Evolutionary conservation across 2,329 filamentous ascomycete species (phyloP), one percentile per base, ranked within the genome.

Genomic region (Nigrospora osmanthi): DNA sequence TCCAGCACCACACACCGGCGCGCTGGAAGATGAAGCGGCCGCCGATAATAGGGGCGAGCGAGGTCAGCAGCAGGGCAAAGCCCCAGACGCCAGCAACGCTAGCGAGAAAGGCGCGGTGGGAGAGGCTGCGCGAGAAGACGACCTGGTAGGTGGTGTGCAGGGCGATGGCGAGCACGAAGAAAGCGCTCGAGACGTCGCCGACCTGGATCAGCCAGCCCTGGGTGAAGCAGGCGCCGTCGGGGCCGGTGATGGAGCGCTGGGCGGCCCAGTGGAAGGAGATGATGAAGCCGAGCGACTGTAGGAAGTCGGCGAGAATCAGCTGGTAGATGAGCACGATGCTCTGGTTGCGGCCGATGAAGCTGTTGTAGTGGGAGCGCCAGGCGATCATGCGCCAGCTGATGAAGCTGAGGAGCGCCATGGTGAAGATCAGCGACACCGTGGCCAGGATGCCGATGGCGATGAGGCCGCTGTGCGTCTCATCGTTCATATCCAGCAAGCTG

Each of bases 1-100:
- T 70, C 75, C 75, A 80, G 55, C 75, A 79, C 71, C 75, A 79
- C 11, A 71, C 65, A 7, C 75, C 75, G 32, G 73, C 71, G 28
- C 70, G 65, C 34, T 73, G 64, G 43, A 75, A 78, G 41, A 73
- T 62, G 37, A 66, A 63, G 4, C 59, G 54, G 3, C 63, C 59
- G 50, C 73, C 63, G 30, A 71, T n/a, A n/a, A n/a, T 65, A 0
- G 73, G 62, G 0, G 68, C 70, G 36, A 75, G 63, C 2, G 64
- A 58, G 10, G 71, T 69, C 2, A 75, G 56, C n/a, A 65, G 54
- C 19, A 71, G 55, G 4, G 68, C 63, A 45, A 73, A 64, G 1
- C 59, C 42, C 74, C 70, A 77, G 10, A 68, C 52, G 4, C 53
- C 50, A 11, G 65, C 44, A 19, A 75, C 56, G 6, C 56, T 51